These are phyloP conservation scores for Protomyces pachydermus DNA, from an alignment of 1,139 yeast genomes.

Conservation along the genomic window DNA sequence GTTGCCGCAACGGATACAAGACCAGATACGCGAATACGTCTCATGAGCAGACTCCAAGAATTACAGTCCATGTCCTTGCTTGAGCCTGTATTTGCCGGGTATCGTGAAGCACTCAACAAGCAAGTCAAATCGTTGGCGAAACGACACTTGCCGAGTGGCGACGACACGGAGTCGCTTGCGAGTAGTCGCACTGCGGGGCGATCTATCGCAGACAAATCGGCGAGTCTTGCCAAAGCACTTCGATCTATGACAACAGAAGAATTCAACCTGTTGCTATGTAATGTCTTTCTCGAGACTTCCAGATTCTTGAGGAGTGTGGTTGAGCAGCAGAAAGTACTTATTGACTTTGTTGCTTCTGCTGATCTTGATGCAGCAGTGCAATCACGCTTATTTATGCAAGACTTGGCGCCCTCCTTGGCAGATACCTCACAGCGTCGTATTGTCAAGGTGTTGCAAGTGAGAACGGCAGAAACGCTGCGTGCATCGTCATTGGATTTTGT, in stretches of 20 bases:
- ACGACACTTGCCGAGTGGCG: constrained; percentile 52
- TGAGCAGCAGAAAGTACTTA: constrained; percentile 68
- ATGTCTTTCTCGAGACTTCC: constrained; percentile 59
- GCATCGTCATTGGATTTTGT: constrained; percentile 51
- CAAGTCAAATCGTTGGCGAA: constrained; percentile 74
- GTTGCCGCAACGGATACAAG: neutral
- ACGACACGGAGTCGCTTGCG: constrained; percentile 37
- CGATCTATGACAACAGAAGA: constrained; percentile 65
- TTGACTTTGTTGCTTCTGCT: constrained; percentile 57
- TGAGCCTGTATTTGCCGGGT: constrained; percentile 57
- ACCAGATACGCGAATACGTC: neutral
- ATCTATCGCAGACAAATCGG: constrained; percentile 35
- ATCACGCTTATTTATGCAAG: constrained; percentile 34
- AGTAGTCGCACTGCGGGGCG: constrained; percentile 32
- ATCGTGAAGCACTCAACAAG: constrained; percentile 60
- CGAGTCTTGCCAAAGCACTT: constrained; percentile 50
- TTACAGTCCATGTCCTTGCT: constrained; percentile 52
- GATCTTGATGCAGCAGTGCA: constrained; percentile 40
- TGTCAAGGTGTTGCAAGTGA: constrained; percentile 70
- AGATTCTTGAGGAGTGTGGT: constrained; percentile 70
- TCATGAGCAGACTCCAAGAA: neutral
- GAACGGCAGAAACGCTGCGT: constrained; percentile 66
- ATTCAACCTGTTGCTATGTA: constrained; percentile 64
- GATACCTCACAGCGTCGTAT: constrained; percentile 70
- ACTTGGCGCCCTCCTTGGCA: constrained; percentile 58